Evolutionary conservation across 306 rosid species (phyloP), one percentile per base, ranked within the genome.

Genomic region (Mimosa pudica): DNA sequence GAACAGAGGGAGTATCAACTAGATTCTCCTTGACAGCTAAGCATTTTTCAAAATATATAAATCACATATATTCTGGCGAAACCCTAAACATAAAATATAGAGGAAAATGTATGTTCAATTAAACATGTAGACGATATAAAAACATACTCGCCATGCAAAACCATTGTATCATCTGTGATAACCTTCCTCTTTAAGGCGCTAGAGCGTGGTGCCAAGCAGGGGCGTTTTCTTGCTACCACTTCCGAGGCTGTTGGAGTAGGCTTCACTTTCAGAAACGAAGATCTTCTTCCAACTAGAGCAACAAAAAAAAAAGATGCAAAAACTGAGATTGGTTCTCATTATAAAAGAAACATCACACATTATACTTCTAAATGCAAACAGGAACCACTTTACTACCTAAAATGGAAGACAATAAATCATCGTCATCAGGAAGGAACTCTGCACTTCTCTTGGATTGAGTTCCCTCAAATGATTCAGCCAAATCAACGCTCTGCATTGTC

Each of bases 121-220:
- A 67, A 82, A 76, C 64, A 46, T 75, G 47, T 54, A 69, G 77
- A 68, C 75, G 79, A 41, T 30, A 55, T 76, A 79, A 81, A 44
- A 77, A 93, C 99, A 82, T 93, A 96, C 99, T 96, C 99, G 89
- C 99, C 99, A 77, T 96, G 94, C 88, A 96, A 84, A 84, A 96
- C 98, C 99, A 96, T 96, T 79, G 85, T 85, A 77, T 91, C 98
- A 85, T 96, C 99, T 94, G 92, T 86, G 70, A 88, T 92, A 83
- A 96, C 98, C 92, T 96, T 96, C 90, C 97, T 89, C 89, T 93
- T 96, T 72, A 85, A 70, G 62, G 85, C 83, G 87, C 84, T 86
- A 79, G 86, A 74, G 18, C 97, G 96, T 4, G 84, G 32, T 61
- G 86, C 85, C 77, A 93, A 54, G 45, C 98, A 88, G 20, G 73